These are phyloP conservation scores for Penicillium crystallinum DNA, from an alignment of 495 filamentous ascomycete species.

Conservation along the genomic window DNA sequence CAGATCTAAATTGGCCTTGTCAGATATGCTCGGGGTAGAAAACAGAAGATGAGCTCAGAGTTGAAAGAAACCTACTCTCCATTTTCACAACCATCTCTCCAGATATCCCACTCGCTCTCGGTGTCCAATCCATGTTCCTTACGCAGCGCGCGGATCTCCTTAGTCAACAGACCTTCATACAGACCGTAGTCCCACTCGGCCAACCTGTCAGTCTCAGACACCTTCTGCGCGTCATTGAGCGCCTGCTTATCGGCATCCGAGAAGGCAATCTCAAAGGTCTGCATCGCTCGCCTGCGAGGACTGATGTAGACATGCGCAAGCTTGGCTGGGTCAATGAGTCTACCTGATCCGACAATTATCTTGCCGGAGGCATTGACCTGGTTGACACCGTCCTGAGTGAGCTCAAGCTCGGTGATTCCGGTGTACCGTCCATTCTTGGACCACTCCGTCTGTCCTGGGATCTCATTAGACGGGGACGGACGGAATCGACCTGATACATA, in stretches of 20 bases:
- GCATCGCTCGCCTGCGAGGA: constrained; percentile 68
- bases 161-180: constrained; percentile 73
- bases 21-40: neutral
- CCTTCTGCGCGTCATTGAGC: constrained; percentile 25
- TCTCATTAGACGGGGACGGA: neutral
- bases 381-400: constrained; percentile 69
- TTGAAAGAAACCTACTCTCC: constrained; percentile 34
- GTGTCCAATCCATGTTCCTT: constrained; percentile 53
- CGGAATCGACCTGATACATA: constrained; percentile 4
- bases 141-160: constrained; percentile 57
- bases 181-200: constrained; percentile 85
- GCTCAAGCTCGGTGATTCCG: constrained; percentile 71
- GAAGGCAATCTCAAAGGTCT: constrained; percentile 70
- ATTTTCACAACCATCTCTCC: constrained; percentile 71
- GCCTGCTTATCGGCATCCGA: constrained; percentile 28
- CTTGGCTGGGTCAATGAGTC: constrained; percentile 70
- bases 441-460: constrained; percentile 76
- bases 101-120: constrained; percentile 66
- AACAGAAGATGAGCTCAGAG: no score
- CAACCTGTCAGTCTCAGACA: constrained; percentile 61
- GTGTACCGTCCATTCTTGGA: constrained; percentile 81
- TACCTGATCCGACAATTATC: constrained; percentile 67
- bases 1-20: constrained; percentile 22
- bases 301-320: constrained; percentile 76
- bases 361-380: constrained; percentile 65